Conservation (phyloP, 352 stramenopile species). For the Globisporangium uncinulatum region DNA sequence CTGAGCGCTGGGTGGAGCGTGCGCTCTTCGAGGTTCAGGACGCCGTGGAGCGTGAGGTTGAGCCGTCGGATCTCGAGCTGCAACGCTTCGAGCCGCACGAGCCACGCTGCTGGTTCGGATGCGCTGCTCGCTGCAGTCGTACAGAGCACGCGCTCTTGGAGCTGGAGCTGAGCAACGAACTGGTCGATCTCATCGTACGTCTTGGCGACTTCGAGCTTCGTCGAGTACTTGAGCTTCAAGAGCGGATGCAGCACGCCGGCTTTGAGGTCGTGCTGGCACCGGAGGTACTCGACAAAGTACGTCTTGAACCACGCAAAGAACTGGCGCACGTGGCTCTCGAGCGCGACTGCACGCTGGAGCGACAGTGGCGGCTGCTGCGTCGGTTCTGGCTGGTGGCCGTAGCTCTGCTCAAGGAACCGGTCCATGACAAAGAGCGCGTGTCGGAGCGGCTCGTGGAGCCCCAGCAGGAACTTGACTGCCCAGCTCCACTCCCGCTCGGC, state of each 20-base stretch:
- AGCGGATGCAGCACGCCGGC: conserved; percentile 50
- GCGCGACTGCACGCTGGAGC: background rate
- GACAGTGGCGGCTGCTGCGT: conserved; percentile 12
- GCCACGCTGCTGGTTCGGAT: conserved; percentile 43
- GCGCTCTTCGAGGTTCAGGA: conserved; percentile 76
- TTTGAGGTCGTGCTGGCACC: conserved; percentile 65
- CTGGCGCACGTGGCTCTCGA: conserved; percentile 42
- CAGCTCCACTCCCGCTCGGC: conserved; percentile 57
- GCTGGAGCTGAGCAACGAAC: conserved; percentile 51
- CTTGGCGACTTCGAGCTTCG: conserved; percentile 54
- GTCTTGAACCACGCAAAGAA: conserved; percentile 80
- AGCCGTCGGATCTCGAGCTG: conserved; percentile 62
- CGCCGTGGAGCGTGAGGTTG: conserved; percentile 54
- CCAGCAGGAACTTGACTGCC: conserved; percentile 63
- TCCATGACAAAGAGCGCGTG: conserved; percentile 83
- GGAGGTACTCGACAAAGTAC: conserved; percentile 71
- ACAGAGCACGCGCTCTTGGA: conserved; percentile 44
- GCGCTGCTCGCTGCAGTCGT: conserved; percentile 20
- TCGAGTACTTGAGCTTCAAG: conserved; percentile 40
- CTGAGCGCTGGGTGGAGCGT: conserved; percentile 53
- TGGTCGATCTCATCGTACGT: conserved; percentile 66
- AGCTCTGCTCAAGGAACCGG: conserved; percentile 62
- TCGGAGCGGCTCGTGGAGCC: conserved; percentile 71
- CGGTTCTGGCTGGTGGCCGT: conserved; percentile 10
- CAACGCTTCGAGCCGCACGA: conserved; percentile 54